Conservation (phyloP, 1,139 yeast species). For the Wickerhamiella infanticola region DNA sequence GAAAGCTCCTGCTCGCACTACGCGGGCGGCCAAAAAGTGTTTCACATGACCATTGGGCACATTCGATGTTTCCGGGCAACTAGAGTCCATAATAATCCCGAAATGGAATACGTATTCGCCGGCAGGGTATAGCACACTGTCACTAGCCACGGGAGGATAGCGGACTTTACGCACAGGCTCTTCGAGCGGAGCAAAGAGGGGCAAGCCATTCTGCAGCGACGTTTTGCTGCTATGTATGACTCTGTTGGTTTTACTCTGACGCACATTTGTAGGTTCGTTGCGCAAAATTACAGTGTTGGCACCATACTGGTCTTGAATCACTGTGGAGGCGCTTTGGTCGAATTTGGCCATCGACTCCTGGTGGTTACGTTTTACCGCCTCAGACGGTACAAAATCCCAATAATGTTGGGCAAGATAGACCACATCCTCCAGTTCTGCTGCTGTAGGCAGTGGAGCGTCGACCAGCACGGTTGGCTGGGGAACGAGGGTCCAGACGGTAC, state of each 20-base stretch:
- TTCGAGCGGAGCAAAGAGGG: constrained; percentile 12
- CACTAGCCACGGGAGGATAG: constrained; percentile 15
- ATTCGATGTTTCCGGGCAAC: constrained; percentile 53
- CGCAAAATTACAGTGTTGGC: constrained; percentile 22
- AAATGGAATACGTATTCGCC: constrained; percentile 71
- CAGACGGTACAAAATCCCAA: constrained; percentile 23
- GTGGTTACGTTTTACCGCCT: constrained; percentile 3
- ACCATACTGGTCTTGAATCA: constrained; percentile 21
- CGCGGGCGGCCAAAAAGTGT: constrained; percentile 21
- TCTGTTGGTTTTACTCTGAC: constrained; percentile 7
- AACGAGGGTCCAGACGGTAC: constrained; percentile 52
- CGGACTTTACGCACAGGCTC: constrained; percentile 15
- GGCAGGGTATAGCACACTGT: constrained; percentile 32
- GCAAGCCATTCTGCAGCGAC: constrained; percentile 7
- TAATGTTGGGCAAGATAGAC: constrained; percentile 21
- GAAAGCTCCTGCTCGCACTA: constrained; percentile 22
- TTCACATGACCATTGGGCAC: constrained; percentile 31
- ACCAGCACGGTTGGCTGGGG: constrained; percentile 16
- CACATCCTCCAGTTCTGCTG: constrained; percentile 22
- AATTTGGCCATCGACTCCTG: constrained; percentile 9
- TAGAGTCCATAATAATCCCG: constrained; percentile 54
- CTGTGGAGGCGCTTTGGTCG: constrained; percentile 17
- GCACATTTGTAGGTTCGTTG: constrained; percentile 10
- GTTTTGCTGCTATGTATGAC: constrained; percentile 5
- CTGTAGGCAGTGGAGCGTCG: constrained; percentile 14